These are phyloP conservation scores for Lanmaoa rubissima DNA, from an alignment of 768 basidiomycete species.

Conservation along the genomic window DNA sequence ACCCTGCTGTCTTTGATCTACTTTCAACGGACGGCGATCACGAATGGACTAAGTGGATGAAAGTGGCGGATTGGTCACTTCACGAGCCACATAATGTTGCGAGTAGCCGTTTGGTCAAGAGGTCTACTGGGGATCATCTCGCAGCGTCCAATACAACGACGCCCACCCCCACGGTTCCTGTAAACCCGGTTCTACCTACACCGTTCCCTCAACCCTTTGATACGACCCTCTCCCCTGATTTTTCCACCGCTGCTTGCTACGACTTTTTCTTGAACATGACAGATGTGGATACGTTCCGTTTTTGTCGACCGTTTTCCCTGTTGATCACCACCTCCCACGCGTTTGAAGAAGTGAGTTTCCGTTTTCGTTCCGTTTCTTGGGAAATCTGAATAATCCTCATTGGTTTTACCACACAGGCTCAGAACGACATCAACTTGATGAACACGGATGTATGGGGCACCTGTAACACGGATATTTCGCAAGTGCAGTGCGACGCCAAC, in stretches of 20 bases:
- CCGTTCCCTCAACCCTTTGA: slow-evolving; percentile 82
- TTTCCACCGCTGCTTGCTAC: slow-evolving; percentile 61
- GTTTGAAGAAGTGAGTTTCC: slow-evolving; percentile 51
- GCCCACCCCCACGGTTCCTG: slow-evolving; percentile 26
- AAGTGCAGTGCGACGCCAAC: slow-evolving; percentile 56
- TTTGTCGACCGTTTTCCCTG: slow-evolving; percentile 75
- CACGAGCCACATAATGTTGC: slow-evolving; percentile 41
- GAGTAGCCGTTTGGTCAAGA: slow-evolving; percentile 8
- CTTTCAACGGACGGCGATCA: slow-evolving; percentile 28
- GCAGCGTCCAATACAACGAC: slow-evolving; percentile 13
- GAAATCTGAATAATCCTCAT: not conserved
- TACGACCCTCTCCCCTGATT: slow-evolving; percentile 58
- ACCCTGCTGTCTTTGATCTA: slow-evolving; percentile 46
- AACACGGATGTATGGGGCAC: slow-evolving; percentile 77
- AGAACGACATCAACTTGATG: slow-evolving; percentile 56
- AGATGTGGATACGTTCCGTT: slow-evolving; percentile 51
- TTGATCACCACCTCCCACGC: slow-evolving; percentile 52
- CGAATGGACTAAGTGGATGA: slow-evolving; percentile 33
- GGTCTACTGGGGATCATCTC: slow-evolving; percentile 2
- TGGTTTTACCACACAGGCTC: slow-evolving; percentile 47
- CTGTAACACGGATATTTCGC: slow-evolving; percentile 57
- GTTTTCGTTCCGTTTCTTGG: not conserved
- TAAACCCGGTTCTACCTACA: slow-evolving; percentile 53
- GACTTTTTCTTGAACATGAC: slow-evolving; percentile 80
- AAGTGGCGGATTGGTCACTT: slow-evolving; percentile 36